phyloP scores from a whole-genome alignment of 257 asterid species.

The Primulina eburnea region DNA sequence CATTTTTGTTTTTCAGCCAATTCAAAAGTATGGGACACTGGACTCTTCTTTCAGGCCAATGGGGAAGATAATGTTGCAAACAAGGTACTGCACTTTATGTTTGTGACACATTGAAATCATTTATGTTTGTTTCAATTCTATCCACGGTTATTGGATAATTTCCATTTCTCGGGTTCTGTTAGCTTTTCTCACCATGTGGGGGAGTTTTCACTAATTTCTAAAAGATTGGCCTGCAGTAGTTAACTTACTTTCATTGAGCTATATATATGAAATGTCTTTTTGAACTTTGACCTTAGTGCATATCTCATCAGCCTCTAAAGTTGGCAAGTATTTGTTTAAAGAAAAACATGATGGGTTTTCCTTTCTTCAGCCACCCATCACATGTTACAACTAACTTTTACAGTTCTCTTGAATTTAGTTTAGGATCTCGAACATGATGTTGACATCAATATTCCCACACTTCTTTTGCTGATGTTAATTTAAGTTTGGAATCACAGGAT shows the following conservation, averaged over 20 bases:
- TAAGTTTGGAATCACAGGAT: constrained; percentile 52
- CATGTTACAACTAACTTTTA: not conserved
- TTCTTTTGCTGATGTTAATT: constrained; percentile 19
- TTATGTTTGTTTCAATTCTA: constrained; percentile 12
- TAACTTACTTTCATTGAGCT: constrained; percentile 6
- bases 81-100: constrained; percentile 47
- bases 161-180: not conserved
- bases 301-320: constrained; percentile 2
- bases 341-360: not conserved
- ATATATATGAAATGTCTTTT: not conserved
- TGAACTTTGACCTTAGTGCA: constrained; percentile 12
- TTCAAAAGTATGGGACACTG: constrained; percentile 71
- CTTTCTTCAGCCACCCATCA: not conserved
- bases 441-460: not conserved
- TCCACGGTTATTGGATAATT: constrained; percentile 1
- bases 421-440: constrained; percentile 9
- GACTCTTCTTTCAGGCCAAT: constrained; percentile 67
- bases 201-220: constrained; percentile 10
- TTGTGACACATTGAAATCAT: constrained; percentile 14
- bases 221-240: not conserved
- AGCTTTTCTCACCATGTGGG: not conserved
- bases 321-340: not conserved
- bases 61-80: constrained; percentile 47
- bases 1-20: constrained; percentile 56
- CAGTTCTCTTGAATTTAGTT: constrained; percentile 2